Evolutionary conservation across 768 basidiomycete genomes (phyloP).

Genomic region (Mycena capillaripes): DNA sequence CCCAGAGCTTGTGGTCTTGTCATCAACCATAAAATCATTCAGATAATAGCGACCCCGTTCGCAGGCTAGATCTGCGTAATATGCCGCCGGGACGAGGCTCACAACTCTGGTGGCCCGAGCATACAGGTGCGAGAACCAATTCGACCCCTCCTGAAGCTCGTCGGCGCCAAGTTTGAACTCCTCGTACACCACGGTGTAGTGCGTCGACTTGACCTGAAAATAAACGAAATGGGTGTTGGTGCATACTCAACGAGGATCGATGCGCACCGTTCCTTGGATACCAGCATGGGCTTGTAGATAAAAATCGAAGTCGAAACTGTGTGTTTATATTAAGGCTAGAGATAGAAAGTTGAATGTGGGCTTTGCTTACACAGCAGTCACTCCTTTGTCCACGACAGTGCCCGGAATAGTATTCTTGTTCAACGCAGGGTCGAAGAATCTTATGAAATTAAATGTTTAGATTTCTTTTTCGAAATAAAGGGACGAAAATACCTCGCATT

Average conservation of each 20-base stretch:
- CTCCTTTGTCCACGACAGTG: constrained; percentile 84
- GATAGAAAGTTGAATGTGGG: constrained; percentile 11
- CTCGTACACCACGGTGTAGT: constrained; percentile 86
- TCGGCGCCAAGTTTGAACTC: constrained; percentile 78
- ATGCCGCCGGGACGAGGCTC: constrained; percentile 83
- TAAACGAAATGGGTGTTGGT: not conserved
- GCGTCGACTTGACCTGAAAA: constrained; percentile 68
- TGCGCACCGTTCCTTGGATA: constrained; percentile 70
- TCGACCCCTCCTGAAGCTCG: constrained; percentile 77
- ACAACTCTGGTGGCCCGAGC: constrained; percentile 89
- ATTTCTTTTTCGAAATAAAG: not conserved
- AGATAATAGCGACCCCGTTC: constrained; percentile 84
- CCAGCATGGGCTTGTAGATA: constrained; percentile 84
- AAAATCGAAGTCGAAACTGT: constrained; percentile 74
- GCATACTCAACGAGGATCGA: no score
- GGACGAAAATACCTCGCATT: constrained; percentile 60
- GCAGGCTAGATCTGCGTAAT: constrained; percentile 87
- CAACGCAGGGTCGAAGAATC: constrained; percentile 72
- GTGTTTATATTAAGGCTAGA: not conserved
- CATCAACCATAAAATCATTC: constrained; percentile 76
- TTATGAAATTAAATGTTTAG: constrained; percentile 34
- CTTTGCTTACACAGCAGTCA: constrained; percentile 72
- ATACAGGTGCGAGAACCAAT: constrained; percentile 80
- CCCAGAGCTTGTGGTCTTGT: constrained; percentile 55
- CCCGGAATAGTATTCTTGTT: constrained; percentile 79